Base-by-base conservation (phyloP, 164 flowering plant genomes). In the Buxus sempervirens region DNA sequence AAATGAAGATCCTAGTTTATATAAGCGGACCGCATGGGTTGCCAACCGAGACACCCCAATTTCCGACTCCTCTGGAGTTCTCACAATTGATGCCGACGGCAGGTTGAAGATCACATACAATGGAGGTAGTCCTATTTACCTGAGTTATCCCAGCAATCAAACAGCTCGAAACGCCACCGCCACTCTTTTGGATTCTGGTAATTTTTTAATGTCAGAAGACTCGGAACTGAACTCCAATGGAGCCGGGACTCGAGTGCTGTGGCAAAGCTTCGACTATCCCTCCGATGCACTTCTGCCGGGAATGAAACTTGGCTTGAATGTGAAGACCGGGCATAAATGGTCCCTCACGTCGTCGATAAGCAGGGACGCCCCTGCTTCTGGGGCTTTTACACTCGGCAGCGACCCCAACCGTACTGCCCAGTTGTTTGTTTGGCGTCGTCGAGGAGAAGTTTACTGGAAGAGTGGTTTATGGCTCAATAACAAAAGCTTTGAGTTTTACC, bases 241-340 rank as follows among this genome's bases (percentile, higher is more conserved):
- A n/a, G n/a, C n/a, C n/a, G 7, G 5, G 38, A 32, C 38, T 48
- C 54, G 24, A n/a, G 58, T 60, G 22, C 14, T 79, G n/a, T 81
- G 83, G 83, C 79, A 78, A 56, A 77, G 79, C 63, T 78, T 81
- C 63, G 79, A 81, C 66, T 56, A 81, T 66, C 83, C 81, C 0
- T 70, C 83, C 0, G 68, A 78, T 48, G 73, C 79, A 0, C 74
- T 81, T 21, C 62, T 81, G 19, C 81, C 83, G 0, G 75, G 77
- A 0, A 81, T 78, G 83, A 81, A 70, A 65, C 56, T 78, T 1
- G 83, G 81, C 7, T 27, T 68, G 19, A 67, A 73, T 51, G 41
- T 62, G 14, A 45, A n/a, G 14, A 80, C 76, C 0, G 70, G 73
- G 13, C 70, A 60, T 13, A 60, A 24, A 2, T 68, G 70, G 77